A percentile compares a stretch with the other conserved stretches of the same genome.
Conservation (phyloP, 2,329 filamentous ascomycete genomes). For the Colletotrichum gloeosporioides region DNA sequence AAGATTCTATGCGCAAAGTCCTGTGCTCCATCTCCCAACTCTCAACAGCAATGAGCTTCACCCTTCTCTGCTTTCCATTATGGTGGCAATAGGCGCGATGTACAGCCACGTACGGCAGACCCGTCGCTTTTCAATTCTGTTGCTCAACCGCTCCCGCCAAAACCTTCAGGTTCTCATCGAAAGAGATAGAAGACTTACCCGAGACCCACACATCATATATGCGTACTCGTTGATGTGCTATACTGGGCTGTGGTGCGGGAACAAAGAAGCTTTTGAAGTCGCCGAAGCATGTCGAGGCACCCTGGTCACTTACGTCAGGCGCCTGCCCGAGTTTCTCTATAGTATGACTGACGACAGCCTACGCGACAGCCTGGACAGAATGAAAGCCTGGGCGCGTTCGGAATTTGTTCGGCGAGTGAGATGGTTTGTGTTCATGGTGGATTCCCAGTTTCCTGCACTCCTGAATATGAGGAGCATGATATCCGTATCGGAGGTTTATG, state of each 20-base stretch:
- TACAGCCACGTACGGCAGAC: not conserved
- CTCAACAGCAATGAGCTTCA: not conserved
- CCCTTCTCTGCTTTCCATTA: not conserved
- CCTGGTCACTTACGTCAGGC: not conserved
- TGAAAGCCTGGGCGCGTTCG: not conserved
- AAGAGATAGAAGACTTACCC: not conserved
- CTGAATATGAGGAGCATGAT: constrained; percentile 3
- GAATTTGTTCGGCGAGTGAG: not conserved
- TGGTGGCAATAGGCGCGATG: not conserved
- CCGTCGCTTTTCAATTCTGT: not conserved
- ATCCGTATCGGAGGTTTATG: not conserved
- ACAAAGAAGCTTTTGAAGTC: constrained; percentile 3
- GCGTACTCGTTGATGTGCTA: not conserved
- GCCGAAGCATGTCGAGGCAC: not conserved
- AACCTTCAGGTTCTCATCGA: not conserved
- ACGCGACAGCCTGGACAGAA: not conserved
- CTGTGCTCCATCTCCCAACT: not conserved
- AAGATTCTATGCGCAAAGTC: not conserved
- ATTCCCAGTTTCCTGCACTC: not conserved
- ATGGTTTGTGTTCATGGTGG: constrained; percentile 10
- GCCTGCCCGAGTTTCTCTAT: not conserved
- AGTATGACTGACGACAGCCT: not conserved
- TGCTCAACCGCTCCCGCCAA: not conserved
- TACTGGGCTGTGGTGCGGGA: constrained; percentile 7
- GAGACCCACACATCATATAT: not conserved